Conservation (phyloP, 2,329 filamentous ascomycete genomes). For the Fusarium agapanthi region DNA sequence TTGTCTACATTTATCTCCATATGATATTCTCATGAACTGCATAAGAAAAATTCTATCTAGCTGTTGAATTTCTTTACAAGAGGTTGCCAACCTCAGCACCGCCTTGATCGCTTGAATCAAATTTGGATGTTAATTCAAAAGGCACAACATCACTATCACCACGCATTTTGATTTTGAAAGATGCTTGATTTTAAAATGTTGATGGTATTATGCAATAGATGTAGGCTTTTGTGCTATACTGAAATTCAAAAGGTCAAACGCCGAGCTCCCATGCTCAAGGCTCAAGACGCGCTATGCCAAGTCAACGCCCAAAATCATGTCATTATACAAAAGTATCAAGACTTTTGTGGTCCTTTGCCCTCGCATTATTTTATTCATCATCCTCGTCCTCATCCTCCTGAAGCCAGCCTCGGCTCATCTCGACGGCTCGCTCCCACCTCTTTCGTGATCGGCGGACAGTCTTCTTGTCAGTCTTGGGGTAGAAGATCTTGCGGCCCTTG, state of each 20-base stretch:
- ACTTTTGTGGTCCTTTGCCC: neutral
- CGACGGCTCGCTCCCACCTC: slow-evolving; percentile 66
- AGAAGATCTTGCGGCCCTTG: slow-evolving; percentile 73
- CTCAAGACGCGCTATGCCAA: slow-evolving; percentile 26
- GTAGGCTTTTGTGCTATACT: slow-evolving; percentile 9
- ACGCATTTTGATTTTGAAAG: neutral
- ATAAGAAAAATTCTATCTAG: neutral
- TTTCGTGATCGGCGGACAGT: slow-evolving; percentile 53
- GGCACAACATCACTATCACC: neutral
- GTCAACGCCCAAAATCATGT: slow-evolving; percentile 18
- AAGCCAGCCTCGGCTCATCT: slow-evolving; percentile 67
- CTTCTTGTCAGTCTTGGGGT: slow-evolving; percentile 66
- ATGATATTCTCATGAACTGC: neutral
- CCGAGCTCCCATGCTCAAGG: slow-evolving; percentile 25
- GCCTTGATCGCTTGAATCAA: neutral
- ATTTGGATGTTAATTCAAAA: too few relatives aligned
- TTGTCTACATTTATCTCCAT: neutral
- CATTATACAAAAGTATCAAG: slow-evolving; percentile 3
- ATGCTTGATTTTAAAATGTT: neutral
- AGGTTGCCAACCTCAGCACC: neutral
- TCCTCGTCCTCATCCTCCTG: slow-evolving; percentile 45
- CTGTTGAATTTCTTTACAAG: neutral
- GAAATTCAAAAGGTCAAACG: slow-evolving; percentile 15
- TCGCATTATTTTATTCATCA: slow-evolving; percentile 10
- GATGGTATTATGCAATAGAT: slow-evolving; percentile 25